Evolutionary conservation across 2,329 filamentous ascomycete genomes (phyloP).

Genomic region (Fusarium lyarnte): DNA sequence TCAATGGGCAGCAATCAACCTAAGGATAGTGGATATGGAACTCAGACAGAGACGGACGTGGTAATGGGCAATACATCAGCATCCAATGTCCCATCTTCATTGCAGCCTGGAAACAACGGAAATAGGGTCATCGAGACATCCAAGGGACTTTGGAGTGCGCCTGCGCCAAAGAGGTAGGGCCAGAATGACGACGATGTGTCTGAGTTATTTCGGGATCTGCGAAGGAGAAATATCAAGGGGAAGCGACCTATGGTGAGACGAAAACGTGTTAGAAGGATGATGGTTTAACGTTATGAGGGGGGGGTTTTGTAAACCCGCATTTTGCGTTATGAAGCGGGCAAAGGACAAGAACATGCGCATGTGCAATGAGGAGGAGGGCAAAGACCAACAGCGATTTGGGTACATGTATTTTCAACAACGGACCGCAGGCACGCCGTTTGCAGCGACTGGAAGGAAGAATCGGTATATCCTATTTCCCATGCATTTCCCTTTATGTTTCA

Average conservation of each 20-base stretch:
- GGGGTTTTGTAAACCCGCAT: neutral
- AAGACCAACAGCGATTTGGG: neutral
- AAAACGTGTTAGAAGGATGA: slow-evolving; percentile 4
- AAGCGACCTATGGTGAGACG: neutral
- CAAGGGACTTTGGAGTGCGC: slow-evolving; percentile 68
- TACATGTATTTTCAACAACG: slow-evolving; percentile 17
- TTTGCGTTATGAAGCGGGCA: neutral
- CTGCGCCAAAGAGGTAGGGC: slow-evolving; percentile 42
- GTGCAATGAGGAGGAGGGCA: neutral
- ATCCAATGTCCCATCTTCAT: slow-evolving; percentile 56
- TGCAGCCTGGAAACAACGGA: slow-evolving; percentile 64
- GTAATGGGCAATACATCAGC: slow-evolving; percentile 58
- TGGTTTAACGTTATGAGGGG: neutral
- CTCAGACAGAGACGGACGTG: slow-evolving; percentile 50
- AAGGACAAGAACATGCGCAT: neutral
- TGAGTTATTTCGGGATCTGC: neutral
- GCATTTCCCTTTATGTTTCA: neutral
- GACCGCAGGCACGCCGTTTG: slow-evolving; percentile 31
- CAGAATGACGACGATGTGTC: neutral
- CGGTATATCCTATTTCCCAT: slow-evolving; percentile 4
- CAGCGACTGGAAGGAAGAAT: neutral
- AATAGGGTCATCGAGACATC: slow-evolving; percentile 71
- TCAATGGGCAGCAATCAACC: slow-evolving; percentile 47
- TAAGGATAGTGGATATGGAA: slow-evolving; percentile 62
- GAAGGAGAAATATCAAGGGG: neutral